Evolutionary conservation across 106 monocot genomes (phyloP).

Genomic region (Allium sativum): DNA sequence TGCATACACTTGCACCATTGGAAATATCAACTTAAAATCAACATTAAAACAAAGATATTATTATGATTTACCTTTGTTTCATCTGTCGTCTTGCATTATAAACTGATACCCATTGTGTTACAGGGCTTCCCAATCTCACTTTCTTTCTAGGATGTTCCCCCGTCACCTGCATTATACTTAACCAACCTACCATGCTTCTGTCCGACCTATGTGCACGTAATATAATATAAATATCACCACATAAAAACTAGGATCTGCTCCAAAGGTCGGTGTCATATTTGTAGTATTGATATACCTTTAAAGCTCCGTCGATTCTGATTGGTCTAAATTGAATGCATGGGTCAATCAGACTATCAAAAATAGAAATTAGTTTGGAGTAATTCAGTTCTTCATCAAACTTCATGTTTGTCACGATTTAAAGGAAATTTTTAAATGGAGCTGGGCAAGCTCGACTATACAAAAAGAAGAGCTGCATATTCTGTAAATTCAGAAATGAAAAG

Average conservation of each 20-base stretch:
- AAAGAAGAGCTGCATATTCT: too few relatives aligned
- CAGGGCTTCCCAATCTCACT: constrained; percentile 83
- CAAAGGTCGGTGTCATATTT: too few relatives aligned
- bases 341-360: constrained; percentile 83
- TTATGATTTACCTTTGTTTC: constrained; percentile 75
- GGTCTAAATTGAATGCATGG: constrained; percentile 62
- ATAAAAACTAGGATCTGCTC: background rate
- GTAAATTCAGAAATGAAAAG: too few relatives aligned
- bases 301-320: constrained; percentile 87
- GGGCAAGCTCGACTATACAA: too few relatives aligned
- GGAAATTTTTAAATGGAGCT: constrained; percentile 77
- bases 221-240: background rate
- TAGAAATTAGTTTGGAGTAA: constrained; percentile 76
- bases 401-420: constrained; percentile 81
- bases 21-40: too few relatives aligned
- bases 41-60: too few relatives aligned
- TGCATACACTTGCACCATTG: too few relatives aligned
- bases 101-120: constrained; percentile 96
- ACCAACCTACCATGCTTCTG: constrained; percentile 77
- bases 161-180: constrained; percentile 86
- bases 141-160: constrained; percentile 77
- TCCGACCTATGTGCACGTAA: constrained; percentile 47
- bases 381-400: constrained; percentile 97
- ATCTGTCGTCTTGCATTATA: constrained; percentile 90
- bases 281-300: constrained; percentile 40